These are phyloP conservation scores for Daldinia decipiens DNA, from an alignment of 495 filamentous ascomycete species.

Conservation along the genomic window DNA sequence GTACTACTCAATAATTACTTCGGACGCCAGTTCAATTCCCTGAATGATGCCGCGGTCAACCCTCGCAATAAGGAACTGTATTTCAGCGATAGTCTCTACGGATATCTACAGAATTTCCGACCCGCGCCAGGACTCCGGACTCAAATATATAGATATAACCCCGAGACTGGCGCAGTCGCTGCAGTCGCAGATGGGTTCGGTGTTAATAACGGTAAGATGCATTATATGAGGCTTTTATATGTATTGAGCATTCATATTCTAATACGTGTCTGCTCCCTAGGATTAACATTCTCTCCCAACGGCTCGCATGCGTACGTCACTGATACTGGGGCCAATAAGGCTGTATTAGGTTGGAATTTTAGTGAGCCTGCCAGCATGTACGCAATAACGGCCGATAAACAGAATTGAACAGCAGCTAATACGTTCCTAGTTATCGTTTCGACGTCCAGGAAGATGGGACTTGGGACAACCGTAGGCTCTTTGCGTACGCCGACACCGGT, in stretches of 20 bases:
- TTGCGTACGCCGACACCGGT: slow-evolving; percentile 65
- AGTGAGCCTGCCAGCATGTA: slow-evolving; percentile 54
- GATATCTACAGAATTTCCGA: slow-evolving; percentile 66
- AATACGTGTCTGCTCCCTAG: slow-evolving; percentile 26
- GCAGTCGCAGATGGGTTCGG: slow-evolving; percentile 67
- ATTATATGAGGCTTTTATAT: background rate
- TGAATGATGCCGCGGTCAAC: slow-evolving; percentile 67
- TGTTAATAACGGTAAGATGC: slow-evolving; percentile 61
- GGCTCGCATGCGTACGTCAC: slow-evolving; percentile 64
- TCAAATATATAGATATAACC: slow-evolving; percentile 67
- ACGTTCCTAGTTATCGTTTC: slow-evolving; percentile 51
- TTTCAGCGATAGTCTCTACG: slow-evolving; percentile 73
- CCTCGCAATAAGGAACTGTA: slow-evolving; percentile 65
- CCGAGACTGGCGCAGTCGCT: slow-evolving; percentile 57
- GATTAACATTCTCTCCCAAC: slow-evolving; percentile 65
- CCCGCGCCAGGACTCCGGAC: slow-evolving; percentile 60
- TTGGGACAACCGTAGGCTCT: slow-evolving; percentile 59
- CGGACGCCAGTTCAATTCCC: slow-evolving; percentile 68
- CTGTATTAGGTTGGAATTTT: slow-evolving; percentile 53
- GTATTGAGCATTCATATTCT: background rate
- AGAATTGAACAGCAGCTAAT: slow-evolving; percentile 11
- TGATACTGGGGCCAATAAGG: slow-evolving; percentile 62
- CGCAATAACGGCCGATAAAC: slow-evolving; percentile 8
- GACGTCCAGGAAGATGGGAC: slow-evolving; percentile 55
- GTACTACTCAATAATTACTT: slow-evolving; percentile 63